A percentile compares a stretch with the other conserved stretches of the same genome.
Conservation (phyloP, 1,284 basidiomycete species). For the Xerocomus cyaneibrunnescens region DNA sequence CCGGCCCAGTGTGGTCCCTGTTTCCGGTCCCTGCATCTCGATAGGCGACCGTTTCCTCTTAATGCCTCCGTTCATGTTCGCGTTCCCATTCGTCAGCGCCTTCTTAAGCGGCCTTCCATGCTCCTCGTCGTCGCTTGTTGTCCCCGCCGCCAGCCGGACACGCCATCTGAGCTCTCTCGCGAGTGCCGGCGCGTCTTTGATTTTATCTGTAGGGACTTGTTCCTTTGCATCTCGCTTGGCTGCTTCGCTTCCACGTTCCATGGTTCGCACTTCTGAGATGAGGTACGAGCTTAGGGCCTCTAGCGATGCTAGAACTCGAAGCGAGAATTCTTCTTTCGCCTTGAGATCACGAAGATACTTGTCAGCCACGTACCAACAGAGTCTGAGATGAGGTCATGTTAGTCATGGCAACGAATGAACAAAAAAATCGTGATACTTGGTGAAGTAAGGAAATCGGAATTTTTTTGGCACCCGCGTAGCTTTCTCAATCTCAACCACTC, state of each 20-base stretch:
- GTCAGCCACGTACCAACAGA: slow-evolving; percentile 90
- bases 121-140: slow-evolving; percentile 68
- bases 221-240: slow-evolving; percentile 74
- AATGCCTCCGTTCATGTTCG: slow-evolving; percentile 30
- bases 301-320: slow-evolving; percentile 72
- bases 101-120: slow-evolving; percentile 31
- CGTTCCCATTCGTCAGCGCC: slow-evolving; percentile 30
- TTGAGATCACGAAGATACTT: slow-evolving; percentile 74
- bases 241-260: slow-evolving; percentile 64
- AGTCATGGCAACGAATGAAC: slow-evolving; percentile 1
- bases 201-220: slow-evolving; percentile 74
- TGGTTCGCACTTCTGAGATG: slow-evolving; percentile 67
- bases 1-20: slow-evolving; percentile 27
- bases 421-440: slow-evolving; percentile 51
- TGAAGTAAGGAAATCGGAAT: slow-evolving; percentile 89
- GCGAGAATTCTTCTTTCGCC: slow-evolving; percentile 54
- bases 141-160: slow-evolving; percentile 61
- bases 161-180: slow-evolving; percentile 85
- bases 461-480: slow-evolving; percentile 92
- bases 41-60: slow-evolving; percentile 57
- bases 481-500: slow-evolving; percentile 89
- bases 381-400: slow-evolving; percentile 42
- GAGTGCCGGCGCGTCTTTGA: slow-evolving; percentile 75
- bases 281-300: slow-evolving; percentile 73
- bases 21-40: slow-evolving; percentile 26